phyloP scores from a whole-genome alignment of 2,329 filamentous ascomycete species.

The Pseudocercospora eumusae region DNA sequence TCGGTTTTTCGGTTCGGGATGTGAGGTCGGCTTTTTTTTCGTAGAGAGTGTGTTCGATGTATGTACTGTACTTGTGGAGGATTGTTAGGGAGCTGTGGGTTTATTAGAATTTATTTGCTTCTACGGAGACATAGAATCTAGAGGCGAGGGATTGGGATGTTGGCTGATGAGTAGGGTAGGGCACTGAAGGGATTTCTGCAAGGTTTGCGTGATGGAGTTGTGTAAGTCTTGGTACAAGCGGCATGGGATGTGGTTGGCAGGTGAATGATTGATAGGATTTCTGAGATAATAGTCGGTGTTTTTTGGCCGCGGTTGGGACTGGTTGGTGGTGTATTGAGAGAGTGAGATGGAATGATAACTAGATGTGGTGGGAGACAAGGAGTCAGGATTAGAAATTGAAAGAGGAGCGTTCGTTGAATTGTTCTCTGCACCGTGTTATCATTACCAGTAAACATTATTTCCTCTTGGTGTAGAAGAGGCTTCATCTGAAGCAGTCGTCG shows the following conservation, averaged over 20 bases:
- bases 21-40: too few species aligned
- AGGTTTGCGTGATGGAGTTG: neutral
- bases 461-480: neutral
- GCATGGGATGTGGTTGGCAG: neutral
- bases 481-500: neutral
- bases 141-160: too few species aligned
- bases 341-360: too few species aligned
- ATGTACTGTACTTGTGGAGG: too few species aligned
- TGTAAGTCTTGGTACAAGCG: neutral
- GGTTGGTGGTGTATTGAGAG: too few species aligned
- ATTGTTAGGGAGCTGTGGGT: too few species aligned
- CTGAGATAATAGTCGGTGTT: neutral
- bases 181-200: neutral
- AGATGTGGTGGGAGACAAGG: too few species aligned
- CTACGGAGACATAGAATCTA: too few species aligned
- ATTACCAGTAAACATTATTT: neutral
- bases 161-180: neutral
- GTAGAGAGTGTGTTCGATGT: too few species aligned
- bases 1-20: too few species aligned
- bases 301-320: too few species aligned
- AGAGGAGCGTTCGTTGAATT: neutral
- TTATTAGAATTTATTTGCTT: too few species aligned
- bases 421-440: neutral
- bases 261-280: neutral
- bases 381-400: neutral